Percentiles rank a stretch among this genome's conserved stretches.
phyloP scores from a whole-genome alignment of 192 early-diverging fungal genomes.

The Spinellus fusiger region DNA sequence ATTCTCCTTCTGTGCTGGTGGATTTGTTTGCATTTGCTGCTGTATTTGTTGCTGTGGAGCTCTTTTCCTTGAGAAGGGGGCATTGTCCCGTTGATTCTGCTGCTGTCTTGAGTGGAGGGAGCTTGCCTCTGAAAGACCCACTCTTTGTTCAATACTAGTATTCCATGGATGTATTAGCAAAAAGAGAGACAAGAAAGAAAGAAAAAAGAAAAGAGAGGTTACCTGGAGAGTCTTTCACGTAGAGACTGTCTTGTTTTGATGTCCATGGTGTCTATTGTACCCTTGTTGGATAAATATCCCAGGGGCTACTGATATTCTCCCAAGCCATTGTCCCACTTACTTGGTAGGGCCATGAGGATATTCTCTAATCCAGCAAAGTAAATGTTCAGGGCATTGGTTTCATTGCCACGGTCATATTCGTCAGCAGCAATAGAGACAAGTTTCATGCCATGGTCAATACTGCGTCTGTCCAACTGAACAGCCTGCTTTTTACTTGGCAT shows the following conservation, averaged over 20 bases:
- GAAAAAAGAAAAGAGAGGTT: too few species aligned
- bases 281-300: neutral
- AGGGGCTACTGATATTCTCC: neutral
- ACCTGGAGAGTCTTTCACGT: constrained; percentile 20
- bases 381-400: constrained; percentile 27
- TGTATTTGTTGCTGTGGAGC: neutral
- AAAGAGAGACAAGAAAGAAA: too few species aligned
- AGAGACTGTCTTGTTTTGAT: constrained; percentile 16
- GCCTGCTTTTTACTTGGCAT: neutral
- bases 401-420: constrained; percentile 32
- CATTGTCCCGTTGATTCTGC: too few species aligned
- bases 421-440: constrained; percentile 33
- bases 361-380: constrained; percentile 34
- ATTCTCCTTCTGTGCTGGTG: too few species aligned
- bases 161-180: too few species aligned
- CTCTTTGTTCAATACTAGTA: too few species aligned
- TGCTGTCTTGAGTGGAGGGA: too few species aligned
- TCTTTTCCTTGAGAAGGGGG: too few species aligned
- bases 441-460: constrained; percentile 31
- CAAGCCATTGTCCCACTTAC: constrained; percentile 1
- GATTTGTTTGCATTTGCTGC: neutral
- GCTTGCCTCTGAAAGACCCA: too few species aligned
- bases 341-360: constrained; percentile 34
- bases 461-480: constrained; percentile 18
- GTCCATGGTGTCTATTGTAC: constrained; percentile 14